Evolutionary conservation across 2,329 filamentous ascomycete genomes (phyloP), one percentile per base, ranked within the genome.

Genomic region (Fusarium buharicum): DNA sequence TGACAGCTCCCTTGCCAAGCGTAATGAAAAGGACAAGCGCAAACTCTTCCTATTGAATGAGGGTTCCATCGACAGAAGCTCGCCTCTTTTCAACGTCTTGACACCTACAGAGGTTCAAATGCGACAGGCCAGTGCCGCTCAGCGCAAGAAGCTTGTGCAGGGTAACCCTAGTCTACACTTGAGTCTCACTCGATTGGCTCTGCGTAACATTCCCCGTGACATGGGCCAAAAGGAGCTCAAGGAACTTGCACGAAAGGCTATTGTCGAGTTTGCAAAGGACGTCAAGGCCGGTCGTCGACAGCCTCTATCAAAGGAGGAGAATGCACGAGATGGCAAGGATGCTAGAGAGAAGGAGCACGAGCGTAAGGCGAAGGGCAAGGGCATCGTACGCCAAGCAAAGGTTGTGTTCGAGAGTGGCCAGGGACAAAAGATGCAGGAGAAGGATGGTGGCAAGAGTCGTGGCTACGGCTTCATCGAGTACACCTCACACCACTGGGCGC

Each of bases 391-490:
- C 70, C 95, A 99, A 78, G 90, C 94, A 52, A 99, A 97, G 81
- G 86, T 99, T 50, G 91, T 98, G 33, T 98, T 95, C 71, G 95
- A 99, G 79, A 91, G 90, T 52, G 85, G 86, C 31, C 88, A 95
- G 68, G 95, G 95, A 40, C 87, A 87, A 71, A 98, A 97, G 79
- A 87, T 97, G 13, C 78, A 84, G 9, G 93, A 96, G 77, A 83
- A 85, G 38, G 87, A 82, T 46, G 92, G 91, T 8, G 92, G 88
- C 7, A 93, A 93, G 73, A 95, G 91, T 74, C 86, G 94, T 74
- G 95, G 95, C 6, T 99, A 99, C 74, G 95, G 96, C 12, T 99
- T 99, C 80, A 90, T 99, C 67, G 95, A 99, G 78, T 99, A 97
- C 77, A 90, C 88, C 64, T 95, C 91, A 27, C 95, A 99, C 73